Percentiles rank a stretch among this genome's conserved stretches.
Conservation (phyloP, 1,284 basidiomycete species). For the Leccinum ponderosum region DNA sequence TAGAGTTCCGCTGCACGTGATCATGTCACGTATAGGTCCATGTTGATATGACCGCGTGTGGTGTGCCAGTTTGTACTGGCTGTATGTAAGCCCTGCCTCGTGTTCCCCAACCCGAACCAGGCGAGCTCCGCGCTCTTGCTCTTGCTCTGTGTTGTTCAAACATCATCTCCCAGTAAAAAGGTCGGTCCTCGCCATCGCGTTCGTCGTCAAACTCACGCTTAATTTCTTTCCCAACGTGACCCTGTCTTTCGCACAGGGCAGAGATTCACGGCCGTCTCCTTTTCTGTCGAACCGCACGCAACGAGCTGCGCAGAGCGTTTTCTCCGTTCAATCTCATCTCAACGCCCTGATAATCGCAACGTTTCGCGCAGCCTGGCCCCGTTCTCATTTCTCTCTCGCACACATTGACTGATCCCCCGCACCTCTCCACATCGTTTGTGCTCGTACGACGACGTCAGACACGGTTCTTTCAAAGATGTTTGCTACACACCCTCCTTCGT, state of each 20-base stretch:
- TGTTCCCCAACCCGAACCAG: conserved; percentile 29
- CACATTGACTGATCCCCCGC: conserved; percentile 9
- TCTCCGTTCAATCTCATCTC: conserved; percentile 22
- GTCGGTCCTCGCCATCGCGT: conserved; percentile 14
- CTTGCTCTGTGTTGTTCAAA: conserved; percentile 21
- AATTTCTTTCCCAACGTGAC: neutral
- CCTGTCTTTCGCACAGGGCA: neutral
- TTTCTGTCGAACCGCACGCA: conserved; percentile 11
- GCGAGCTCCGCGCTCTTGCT: conserved; percentile 25
- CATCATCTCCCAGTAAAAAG: conserved; percentile 24
- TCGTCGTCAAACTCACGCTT: neutral
- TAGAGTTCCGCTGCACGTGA: conserved; percentile 20
- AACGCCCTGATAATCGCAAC: conserved; percentile 26
- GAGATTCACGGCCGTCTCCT: conserved; percentile 2
- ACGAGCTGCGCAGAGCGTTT: conserved; percentile 32
- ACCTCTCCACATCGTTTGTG: conserved; percentile 5
- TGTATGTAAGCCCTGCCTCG: conserved; percentile 33
- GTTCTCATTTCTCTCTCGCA: conserved; percentile 8
- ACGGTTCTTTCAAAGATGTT: conserved; percentile 19
- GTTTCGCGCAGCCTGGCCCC: conserved; percentile 12
- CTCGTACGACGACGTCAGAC: conserved; percentile 10
- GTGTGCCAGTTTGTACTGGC: conserved; percentile 7
- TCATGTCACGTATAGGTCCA: conserved; percentile 4
- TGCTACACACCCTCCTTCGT: conserved; percentile 11
- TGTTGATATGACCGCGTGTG: conserved; percentile 11